These are phyloP conservation scores for Coniferiporia sulphurascens DNA, from an alignment of 1,284 basidiomycete genomes.

Conservation along the genomic window DNA sequence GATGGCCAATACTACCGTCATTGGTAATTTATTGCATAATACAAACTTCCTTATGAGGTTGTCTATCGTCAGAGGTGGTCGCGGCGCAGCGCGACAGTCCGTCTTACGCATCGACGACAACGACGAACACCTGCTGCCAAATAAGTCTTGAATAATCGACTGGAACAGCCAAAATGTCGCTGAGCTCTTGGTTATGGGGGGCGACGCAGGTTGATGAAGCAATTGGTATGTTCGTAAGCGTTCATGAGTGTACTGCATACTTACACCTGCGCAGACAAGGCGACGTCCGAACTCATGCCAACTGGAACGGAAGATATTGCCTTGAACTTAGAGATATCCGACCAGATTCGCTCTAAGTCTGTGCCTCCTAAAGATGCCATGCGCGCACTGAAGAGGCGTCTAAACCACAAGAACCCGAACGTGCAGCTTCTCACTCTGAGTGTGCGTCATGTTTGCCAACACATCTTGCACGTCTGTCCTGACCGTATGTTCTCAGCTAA, in stretches of 20 bases:
- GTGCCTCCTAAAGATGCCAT: conserved; percentile 84
- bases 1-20: background rate
- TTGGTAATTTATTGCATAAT: background rate
- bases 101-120: conserved; percentile 3
- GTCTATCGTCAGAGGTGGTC: background rate
- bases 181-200: conserved; percentile 68
- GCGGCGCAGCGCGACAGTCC: background rate
- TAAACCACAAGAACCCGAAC: conserved; percentile 95
- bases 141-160: background rate
- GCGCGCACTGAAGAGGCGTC: conserved; percentile 81
- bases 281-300: conserved; percentile 85
- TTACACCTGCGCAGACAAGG: conserved; percentile 59
- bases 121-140: background rate
- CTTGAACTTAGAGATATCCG: conserved; percentile 92
- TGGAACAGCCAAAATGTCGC: conserved; percentile 35
- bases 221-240: conserved; percentile 48
- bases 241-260: background rate
- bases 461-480: conserved; percentile 8
- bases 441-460: conserved; percentile 44
- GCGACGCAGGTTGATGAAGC: conserved; percentile 73
- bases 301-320: conserved; percentile 86
- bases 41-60: background rate
- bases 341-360: conserved; percentile 92
- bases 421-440: conserved; percentile 85
- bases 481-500: conserved; percentile 50